A percentile compares a stretch with the other conserved stretches of the same genome.
Evolutionary conservation across 805 yeast genomes (phyloP).

Genomic region (Starmerella bacillaris): DNA sequence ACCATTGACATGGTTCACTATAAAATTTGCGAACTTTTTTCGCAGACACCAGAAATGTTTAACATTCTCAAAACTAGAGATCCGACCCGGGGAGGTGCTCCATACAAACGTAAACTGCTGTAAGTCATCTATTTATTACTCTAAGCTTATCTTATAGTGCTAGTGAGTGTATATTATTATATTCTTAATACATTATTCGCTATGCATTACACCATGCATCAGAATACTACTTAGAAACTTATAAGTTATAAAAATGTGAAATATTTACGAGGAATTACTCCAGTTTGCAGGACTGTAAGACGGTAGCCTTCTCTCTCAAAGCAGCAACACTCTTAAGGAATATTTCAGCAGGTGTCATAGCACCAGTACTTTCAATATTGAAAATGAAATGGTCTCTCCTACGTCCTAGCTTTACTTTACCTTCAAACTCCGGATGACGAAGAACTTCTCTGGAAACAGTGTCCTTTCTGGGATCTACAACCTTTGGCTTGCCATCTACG

Average conservation of each 20-base stretch:
- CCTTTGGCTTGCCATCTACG: conserved; percentile 50
- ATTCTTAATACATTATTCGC: no score
- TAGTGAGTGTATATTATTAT: neutral
- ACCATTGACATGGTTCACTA: conserved; percentile 39
- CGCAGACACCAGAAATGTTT: conserved; percentile 37
- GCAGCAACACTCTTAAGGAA: conserved; percentile 79
- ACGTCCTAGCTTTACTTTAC: conserved; percentile 80
- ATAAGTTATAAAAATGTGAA: no score
- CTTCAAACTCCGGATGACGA: conserved; percentile 79
- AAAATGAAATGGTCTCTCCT: conserved; percentile 82
- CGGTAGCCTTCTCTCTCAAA: conserved; percentile 47
- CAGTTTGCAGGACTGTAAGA: conserved; percentile 13
- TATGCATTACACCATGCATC: no score
- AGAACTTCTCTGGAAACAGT: conserved; percentile 94
- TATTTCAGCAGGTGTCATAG: conserved; percentile 92
- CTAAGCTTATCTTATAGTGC: no score
- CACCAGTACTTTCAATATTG: conserved; percentile 88
- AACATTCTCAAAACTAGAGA: conserved; percentile 28
- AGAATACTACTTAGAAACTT: no score
- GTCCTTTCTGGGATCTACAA: conserved; percentile 80
- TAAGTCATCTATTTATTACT: no score
- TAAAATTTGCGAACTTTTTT: conserved; percentile 34
- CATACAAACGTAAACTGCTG: conserved; percentile 9
- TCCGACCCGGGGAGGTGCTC: conserved; percentile 14
- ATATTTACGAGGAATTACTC: conserved; percentile 2